A percentile compares a stretch with the other conserved stretches of the same genome.
Conservation (phyloP, 305 asterid species). For the Ajuga reptans region DNA sequence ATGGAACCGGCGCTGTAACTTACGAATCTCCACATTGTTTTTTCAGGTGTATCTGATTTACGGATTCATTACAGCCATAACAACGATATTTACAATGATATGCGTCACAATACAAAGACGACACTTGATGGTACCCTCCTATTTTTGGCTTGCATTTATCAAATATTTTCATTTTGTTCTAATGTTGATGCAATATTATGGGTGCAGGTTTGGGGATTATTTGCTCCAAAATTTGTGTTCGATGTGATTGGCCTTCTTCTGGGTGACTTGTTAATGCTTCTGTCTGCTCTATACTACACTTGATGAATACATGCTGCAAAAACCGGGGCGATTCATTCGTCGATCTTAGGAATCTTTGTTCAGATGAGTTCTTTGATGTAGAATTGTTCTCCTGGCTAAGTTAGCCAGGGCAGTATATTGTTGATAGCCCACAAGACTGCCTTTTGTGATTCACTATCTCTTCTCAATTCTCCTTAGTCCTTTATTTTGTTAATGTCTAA, state of each 20-base stretch:
- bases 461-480: too few relatives aligned
- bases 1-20: background rate
- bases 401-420: background rate
- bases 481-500: too few relatives aligned
- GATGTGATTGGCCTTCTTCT: conserved; percentile 74
- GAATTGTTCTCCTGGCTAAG: background rate
- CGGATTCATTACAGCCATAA: conserved; percentile 51
- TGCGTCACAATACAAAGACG: conserved; percentile 85
- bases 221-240: conserved; percentile 94
- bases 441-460: too few relatives aligned
- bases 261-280: conserved; percentile 46
- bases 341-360: background rate
- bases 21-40: conserved; percentile 1
- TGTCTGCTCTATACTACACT: conserved; percentile 60
- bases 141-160: background rate
- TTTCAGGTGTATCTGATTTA: conserved; percentile 74
- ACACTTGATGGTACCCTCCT: conserved; percentile 70
- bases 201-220: conserved; percentile 91
- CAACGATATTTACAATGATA: conserved; percentile 60
- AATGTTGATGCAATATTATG: background rate
- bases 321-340: background rate
- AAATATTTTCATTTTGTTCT: background rate
- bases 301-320: conserved; percentile 22
- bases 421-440: too few relatives aligned
- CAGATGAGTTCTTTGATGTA: background rate